Percentiles rank a stretch among this genome's conserved stretches.
Conservation (phyloP, 306 rosid genomes). For the Gastrolobium villosum region DNA sequence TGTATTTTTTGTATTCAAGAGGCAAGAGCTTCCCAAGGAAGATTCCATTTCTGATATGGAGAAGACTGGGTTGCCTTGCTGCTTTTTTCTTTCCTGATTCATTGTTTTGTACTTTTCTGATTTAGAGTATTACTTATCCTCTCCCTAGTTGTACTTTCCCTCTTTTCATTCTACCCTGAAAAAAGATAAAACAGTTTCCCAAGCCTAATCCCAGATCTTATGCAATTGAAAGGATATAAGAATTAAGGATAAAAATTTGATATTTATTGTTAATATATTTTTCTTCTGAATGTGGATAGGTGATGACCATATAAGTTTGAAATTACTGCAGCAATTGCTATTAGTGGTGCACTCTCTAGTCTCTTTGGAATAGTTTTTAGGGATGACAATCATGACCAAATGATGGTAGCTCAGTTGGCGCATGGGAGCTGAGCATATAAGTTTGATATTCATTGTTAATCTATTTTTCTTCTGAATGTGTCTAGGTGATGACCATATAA, state of each 20-base stretch:
- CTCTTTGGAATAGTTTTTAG: background rate
- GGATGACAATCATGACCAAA: no score
- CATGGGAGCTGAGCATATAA: no score
- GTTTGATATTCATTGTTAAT: no score
- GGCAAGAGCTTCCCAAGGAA: constrained; percentile 3
- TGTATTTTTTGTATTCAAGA: constrained; percentile 3
- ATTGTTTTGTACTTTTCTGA: constrained; percentile 9
- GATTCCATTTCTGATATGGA: constrained; percentile 3
- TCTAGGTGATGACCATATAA: no score
- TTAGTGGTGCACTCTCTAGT: background rate
- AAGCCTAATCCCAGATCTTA: constrained; percentile 1
- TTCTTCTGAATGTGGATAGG: background rate
- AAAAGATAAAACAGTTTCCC: constrained; percentile 6
- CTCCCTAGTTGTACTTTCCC: background rate
- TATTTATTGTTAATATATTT: background rate
- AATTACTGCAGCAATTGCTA: constrained; percentile 12
- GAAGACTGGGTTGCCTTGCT: background rate
- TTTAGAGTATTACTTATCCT: background rate
- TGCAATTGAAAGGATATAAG: background rate
- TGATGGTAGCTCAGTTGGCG: no score
- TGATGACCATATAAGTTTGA: background rate
- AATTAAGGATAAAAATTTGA: background rate
- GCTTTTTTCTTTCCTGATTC: background rate
- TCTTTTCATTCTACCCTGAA: constrained; percentile 3
- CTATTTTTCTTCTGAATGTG: no score